phyloP scores from a whole-genome alignment of 1,284 basidiomycete genomes.

The Cystobasidiaceae sp. region DNA sequence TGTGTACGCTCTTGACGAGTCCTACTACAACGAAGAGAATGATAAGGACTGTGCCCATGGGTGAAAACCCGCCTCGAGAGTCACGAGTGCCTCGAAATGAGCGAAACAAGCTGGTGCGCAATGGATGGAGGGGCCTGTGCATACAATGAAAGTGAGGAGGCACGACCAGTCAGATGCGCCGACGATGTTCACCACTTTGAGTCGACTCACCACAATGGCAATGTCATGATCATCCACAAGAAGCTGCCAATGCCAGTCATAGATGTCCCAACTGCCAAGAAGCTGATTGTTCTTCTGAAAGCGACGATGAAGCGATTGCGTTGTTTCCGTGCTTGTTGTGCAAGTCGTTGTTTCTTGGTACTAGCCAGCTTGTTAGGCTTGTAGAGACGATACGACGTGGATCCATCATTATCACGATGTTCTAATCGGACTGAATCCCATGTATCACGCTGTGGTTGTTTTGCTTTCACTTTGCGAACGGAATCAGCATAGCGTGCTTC shows the following conservation, averaged over 20 bases:
- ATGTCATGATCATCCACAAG: conserved; percentile 21
- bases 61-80: conserved; percentile 1
- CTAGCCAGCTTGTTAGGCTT: too few species aligned
- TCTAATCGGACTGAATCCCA: too few species aligned
- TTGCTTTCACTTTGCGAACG: too few species aligned
- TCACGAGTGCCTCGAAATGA: conserved; percentile 17
- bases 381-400: conserved; percentile 26
- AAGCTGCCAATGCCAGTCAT: conserved; percentile 30
- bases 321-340: too few species aligned
- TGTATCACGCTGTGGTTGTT: too few species aligned
- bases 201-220: conserved; percentile 13
- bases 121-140: conserved; percentile 22
- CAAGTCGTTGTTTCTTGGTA: too few species aligned
- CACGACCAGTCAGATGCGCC: not conserved
- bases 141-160: not conserved
- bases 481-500: not conserved
- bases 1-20: conserved; percentile 21
- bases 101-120: conserved; percentile 20
- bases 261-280: conserved; percentile 17
- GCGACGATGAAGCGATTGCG: not conserved
- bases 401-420: not conserved
- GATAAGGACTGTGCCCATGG: conserved; percentile 17
- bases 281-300: not conserved
- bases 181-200: not conserved
- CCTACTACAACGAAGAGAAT: conserved; percentile 27